Evolutionary conservation across 2,329 filamentous ascomycete species (phyloP), one percentile per base, ranked within the genome.

Genomic region (Ophiostoma sp.): DNA sequence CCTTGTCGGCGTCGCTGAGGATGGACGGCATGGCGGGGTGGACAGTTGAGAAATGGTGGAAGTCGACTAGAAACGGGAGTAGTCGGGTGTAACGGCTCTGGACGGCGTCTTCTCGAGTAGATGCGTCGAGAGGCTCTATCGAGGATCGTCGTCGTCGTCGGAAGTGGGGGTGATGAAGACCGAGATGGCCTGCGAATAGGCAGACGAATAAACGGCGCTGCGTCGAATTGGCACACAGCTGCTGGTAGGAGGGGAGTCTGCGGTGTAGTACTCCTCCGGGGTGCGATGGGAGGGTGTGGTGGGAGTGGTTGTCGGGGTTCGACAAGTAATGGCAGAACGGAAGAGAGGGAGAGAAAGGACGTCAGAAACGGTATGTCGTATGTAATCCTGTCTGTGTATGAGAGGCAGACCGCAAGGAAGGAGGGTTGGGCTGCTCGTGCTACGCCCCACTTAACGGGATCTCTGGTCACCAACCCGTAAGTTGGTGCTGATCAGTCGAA

Each of bases 1-100:
- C 92, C 85, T 96, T 97, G 83, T 99, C 95, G 77, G 94, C 90
- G 77, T 97, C 94, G 78, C 85, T 92, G 71, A 99, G 87, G 74
- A 96, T 85, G 60, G 86, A 87, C 76, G 86, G 85, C 86, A 87
- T 87, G 15, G 62, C 70, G 72, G 71, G 71, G 64, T 39, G 64
- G 36, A 6, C 10, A 36, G 31, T 1, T 6, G 54, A 60, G 54
- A 27, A 10, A 27, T 27, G 23, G 39, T 44, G 13, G 20, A 48
- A 23, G n/a, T 33, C 20, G 7, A 20, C 7, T 7, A 39, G 20
- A n/a, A 17, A 48, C 20, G 44, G 20, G 35, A 48, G 20, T 15
- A 17, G n/a, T 33, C 33, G 48, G 62, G 17, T 23, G 20, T 27
- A 13, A 4, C 23, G 52, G 23, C 23, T 57, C 52, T 57, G 52